Percentiles rank a stretch among this genome's conserved stretches.
These are phyloP conservation scores for Leishmania tarentolae DNA, from an alignment of 208 protist species.

Conservation along the genomic window DNA sequence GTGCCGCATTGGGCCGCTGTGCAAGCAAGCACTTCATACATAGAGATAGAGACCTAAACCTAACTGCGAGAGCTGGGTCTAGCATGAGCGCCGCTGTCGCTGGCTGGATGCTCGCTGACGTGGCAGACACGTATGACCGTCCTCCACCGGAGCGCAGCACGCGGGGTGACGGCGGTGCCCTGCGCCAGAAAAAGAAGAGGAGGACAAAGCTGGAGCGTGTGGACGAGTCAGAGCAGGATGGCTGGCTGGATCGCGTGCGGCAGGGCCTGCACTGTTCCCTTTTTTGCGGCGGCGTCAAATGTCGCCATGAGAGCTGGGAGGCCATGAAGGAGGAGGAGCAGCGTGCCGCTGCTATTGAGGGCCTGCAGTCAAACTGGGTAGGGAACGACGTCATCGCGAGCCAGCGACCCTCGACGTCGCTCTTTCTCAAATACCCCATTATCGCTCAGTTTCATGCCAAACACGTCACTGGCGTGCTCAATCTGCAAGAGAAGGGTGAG, in stretches of 20 bases:
- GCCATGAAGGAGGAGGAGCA: conserved; percentile 48
- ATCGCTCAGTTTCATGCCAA: conserved; percentile 83
- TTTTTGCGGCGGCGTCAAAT: conserved; percentile 82
- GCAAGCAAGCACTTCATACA: not conserved
- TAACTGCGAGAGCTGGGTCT: too few relatives aligned
- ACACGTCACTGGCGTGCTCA: conserved; percentile 84
- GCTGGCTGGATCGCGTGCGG: conserved; percentile 70
- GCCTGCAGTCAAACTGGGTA: conserved; percentile 90
- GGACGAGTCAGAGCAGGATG: conserved; percentile 74
- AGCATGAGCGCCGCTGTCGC: not conserved
- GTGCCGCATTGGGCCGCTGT: not conserved
- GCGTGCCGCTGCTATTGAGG: conserved; percentile 75
- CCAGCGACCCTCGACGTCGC: conserved; percentile 83
- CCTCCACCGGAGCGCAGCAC: conserved; percentile 43
- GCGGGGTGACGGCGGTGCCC: conserved; percentile 5
- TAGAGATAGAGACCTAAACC: not conserved
- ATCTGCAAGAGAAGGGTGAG: conserved; percentile 92
- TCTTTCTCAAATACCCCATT: conserved; percentile 87
- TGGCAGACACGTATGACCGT: conserved; percentile 35
- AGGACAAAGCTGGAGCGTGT: conserved; percentile 48
- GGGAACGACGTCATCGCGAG: conserved; percentile 84
- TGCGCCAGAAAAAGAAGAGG: conserved; percentile 33
- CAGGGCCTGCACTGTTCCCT: conserved; percentile 82
- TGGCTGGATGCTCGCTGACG: conserved; percentile 26
- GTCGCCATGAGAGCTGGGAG: conserved; percentile 84